Percentiles rank a stretch among this genome's conserved stretches.
Conservation (phyloP, 768 basidiomycete genomes). For the Russula olivacea region DNA sequence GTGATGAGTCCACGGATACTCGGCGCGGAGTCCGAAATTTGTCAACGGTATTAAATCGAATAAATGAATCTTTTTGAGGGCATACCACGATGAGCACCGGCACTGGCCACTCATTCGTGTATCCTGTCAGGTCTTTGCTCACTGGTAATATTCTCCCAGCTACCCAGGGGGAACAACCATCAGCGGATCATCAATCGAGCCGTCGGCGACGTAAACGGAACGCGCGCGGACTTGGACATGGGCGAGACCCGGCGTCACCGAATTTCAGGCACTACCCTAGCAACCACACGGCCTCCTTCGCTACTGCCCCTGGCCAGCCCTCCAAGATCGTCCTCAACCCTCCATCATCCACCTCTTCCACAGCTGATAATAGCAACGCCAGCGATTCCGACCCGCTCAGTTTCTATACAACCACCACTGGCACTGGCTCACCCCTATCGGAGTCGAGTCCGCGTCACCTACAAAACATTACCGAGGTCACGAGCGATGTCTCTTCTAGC, state of each 20-base stretch:
- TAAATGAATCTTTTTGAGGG: not conserved
- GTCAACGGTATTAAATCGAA: not conserved
- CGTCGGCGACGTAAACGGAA: not conserved
- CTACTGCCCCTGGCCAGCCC: not conserved
- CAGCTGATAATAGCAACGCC: not conserved
- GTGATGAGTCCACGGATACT: constrained; percentile 11
- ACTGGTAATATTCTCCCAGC: constrained; percentile 21
- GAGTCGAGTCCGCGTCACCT: not conserved
- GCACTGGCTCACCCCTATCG: not conserved
- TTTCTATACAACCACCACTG: not conserved
- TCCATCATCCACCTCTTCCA: not conserved
- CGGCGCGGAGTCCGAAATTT: not conserved
- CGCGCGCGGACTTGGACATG: not conserved
- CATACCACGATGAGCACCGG: not conserved
- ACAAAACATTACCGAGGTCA: not conserved
- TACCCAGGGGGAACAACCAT: not conserved
- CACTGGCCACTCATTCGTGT: constrained; percentile 28
- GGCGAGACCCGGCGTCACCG: not conserved
- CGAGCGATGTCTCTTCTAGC: not conserved
- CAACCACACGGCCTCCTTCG: not conserved
- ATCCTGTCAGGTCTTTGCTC: constrained; percentile 35
- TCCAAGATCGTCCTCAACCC: not conserved
- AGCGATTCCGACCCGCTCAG: not conserved
- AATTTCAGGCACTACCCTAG: constrained; percentile 10
- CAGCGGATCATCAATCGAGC: not conserved